Evolutionary conservation across 2,329 filamentous ascomycete genomes (phyloP).

Genomic region (Aspergillus sp.): DNA sequence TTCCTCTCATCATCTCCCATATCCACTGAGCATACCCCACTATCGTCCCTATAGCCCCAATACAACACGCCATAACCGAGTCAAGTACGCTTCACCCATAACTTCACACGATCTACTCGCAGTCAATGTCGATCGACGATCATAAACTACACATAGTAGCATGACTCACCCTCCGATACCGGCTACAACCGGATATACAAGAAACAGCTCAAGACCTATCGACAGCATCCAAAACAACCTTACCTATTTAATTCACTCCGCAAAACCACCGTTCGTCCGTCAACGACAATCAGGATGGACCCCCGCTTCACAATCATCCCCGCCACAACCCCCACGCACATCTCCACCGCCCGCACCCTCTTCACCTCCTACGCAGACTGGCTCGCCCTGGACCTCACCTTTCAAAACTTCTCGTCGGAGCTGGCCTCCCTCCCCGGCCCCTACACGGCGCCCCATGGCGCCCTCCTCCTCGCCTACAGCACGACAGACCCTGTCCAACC

Average conservation of each 20-base stretch:
- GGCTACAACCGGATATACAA: neutral
- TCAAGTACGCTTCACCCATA: no score
- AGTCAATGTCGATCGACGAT: neutral
- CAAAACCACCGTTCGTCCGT: no score
- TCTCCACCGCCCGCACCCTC: constrained; percentile 40
- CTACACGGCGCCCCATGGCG: constrained; percentile 47
- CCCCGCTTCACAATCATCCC: constrained; percentile 32
- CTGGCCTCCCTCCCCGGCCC: constrained; percentile 53
- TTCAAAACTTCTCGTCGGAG: constrained; percentile 55
- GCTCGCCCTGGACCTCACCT: constrained; percentile 55
- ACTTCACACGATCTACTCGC: no score
- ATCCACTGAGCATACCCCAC: no score
- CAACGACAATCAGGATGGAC: no score
- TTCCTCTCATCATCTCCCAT: no score
- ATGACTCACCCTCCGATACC: constrained; percentile 7
- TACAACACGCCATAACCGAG: no score
- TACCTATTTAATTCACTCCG: no score
- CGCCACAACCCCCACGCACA: constrained; percentile 43
- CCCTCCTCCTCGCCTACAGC: constrained; percentile 46
- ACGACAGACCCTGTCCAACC: constrained; percentile 12
- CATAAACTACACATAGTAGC: neutral
- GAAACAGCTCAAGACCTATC: neutral
- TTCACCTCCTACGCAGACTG: constrained; percentile 44
- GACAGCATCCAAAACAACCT: no score
- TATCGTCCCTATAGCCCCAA: no score